Conservation (phyloP, 495 filamentous ascomycete genomes). For the Podospora tetraspora region DNA sequence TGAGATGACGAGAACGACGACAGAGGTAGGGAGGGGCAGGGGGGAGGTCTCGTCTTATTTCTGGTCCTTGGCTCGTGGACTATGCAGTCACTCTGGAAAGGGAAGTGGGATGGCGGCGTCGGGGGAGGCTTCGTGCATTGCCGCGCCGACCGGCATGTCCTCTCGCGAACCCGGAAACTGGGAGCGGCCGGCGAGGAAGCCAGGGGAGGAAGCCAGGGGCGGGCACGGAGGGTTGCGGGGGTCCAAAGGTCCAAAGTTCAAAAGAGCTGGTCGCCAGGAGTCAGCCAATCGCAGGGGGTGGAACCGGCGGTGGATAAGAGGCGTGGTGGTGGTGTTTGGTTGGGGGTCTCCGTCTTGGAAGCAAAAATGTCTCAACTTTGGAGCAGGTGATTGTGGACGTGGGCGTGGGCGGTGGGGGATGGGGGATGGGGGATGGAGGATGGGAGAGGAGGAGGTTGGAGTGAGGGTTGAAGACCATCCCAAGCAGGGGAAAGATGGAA, state of each 20-base stretch:
- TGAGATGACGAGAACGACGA: neutral
- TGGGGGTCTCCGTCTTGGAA: constrained; percentile 3
- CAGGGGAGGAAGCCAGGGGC: neutral
- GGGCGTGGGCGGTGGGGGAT: constrained; percentile 1
- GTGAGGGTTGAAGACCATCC: neutral
- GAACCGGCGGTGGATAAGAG: constrained; percentile 6
- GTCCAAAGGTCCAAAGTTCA: neutral
- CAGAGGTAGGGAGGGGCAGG: neutral
- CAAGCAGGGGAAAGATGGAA: neutral
- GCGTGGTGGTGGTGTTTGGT: constrained; percentile 2
- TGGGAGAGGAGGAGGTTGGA: neutral
- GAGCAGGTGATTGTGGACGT: neutral
- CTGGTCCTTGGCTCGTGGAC: neutral
- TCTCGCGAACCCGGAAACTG: constrained; percentile 3
- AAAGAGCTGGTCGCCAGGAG: neutral
- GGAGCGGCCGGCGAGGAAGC: neutral
- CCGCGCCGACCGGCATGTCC: constrained; percentile 7
- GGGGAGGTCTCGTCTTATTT: neutral
- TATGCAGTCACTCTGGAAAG: neutral
- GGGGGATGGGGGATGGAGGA: neutral
- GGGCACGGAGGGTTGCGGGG: constrained; percentile 9
- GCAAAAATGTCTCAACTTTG: constrained; percentile 21
- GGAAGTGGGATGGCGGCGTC: neutral
- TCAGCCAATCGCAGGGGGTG: constrained; percentile 19
- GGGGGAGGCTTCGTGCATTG: constrained; percentile 11